Evolutionary conservation across 140 eudicot species (phyloP).

Genomic region (Senecio squalidus): DNA sequence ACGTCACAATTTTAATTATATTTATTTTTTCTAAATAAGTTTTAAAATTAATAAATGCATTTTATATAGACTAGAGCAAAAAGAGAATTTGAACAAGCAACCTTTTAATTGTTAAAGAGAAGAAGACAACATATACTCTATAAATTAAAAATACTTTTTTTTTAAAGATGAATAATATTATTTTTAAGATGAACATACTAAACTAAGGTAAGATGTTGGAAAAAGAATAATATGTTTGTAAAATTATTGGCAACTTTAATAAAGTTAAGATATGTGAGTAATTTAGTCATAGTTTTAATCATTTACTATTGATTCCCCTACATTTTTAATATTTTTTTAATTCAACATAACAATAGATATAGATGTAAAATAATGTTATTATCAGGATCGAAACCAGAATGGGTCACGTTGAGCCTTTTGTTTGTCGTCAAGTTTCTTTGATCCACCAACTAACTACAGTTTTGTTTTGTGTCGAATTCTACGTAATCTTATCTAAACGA

Average conservation of each 20-base stretch:
- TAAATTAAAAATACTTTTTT: too few species aligned
- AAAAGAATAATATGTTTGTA: constrained; percentile 5
- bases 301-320: constrained; percentile 8
- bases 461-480: too few species aligned
- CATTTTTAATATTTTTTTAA: constrained; percentile 2
- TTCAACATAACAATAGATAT: not conserved
- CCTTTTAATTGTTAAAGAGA: constrained; percentile 1
- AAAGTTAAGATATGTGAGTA: constrained; percentile 8
- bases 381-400: constrained; percentile 6
- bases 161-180: too few species aligned
- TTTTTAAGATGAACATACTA: too few species aligned
- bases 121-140: constrained; percentile 7
- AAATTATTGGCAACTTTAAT: constrained; percentile 9
- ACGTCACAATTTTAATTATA: too few species aligned
- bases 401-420: too few species aligned
- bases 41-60: not conserved
- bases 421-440: too few species aligned
- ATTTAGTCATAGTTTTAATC: not conserved
- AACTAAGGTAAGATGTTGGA: constrained; percentile 17
- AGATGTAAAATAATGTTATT: not conserved
- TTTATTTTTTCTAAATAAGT: too few species aligned
- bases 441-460: too few species aligned
- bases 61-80: not conserved
- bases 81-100: constrained; percentile 29
- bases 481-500: too few species aligned